Base-by-base conservation (phyloP, 768 basidiomycete genomes). In the Podaxis carcinomalis region DNA sequence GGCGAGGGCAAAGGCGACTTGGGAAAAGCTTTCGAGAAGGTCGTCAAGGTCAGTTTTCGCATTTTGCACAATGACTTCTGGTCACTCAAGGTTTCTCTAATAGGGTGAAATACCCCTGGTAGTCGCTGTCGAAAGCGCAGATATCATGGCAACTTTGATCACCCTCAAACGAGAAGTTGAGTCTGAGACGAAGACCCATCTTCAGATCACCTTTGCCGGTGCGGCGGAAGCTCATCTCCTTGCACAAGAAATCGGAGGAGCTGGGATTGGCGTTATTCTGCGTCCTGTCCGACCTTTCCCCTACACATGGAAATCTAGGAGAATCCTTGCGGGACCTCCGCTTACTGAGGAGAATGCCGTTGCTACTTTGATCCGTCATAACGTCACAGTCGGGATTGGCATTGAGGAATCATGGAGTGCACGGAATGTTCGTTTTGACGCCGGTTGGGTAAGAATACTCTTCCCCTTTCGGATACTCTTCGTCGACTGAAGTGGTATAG, bases 191-290 rank as follows among this genome's bases (percentile, higher is more conserved):
- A 78, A 78, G 35, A 72, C 69, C 16, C 69, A 64, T 7, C 69
- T 90, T 57, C 74, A 75, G 61, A 65, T 87, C 62, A 82, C 82
- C 11, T 77, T 88, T 60, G 65, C 74, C 3, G 83, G 86, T 50
- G 91, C 82, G 0, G 73, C 79, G 1, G 90, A 93, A 67, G 88
- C 87, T 0, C 87, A 89, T 69, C 69, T 92, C 9, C 73, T 95
- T 23, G 93, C 92, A 1, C 77, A 83, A 56, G 82, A 92, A 63
- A 80, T 95, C 27, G 88, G 84, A 0, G 75, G 77, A 25, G 86
- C 89, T 1, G 75, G 79, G 13, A 76, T 93, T 46, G 90, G 91
- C 23, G 83, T 95, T 35, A 83, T 95, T 64, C 66, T 92, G 23
- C 72, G 78, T 4, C 87, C 88, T 1, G 76, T 85, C 2, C 75